Conservation (phyloP, 164 flowering plant species). For the Tetrastigma voinierianum region DNA sequence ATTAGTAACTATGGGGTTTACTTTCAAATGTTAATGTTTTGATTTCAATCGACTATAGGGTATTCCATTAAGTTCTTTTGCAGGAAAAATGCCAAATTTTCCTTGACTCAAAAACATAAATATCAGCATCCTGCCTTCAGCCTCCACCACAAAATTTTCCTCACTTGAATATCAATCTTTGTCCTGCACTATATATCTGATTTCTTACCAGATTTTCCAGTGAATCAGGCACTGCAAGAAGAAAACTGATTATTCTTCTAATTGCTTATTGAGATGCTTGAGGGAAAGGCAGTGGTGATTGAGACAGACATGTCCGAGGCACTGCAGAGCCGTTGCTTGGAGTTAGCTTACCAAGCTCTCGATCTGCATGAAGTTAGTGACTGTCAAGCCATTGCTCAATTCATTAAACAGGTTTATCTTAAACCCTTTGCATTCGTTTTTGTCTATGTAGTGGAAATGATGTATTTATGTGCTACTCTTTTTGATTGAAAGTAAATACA, state of each 20-base stretch:
- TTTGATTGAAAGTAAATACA: too few relatives aligned
- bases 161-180: not conserved
- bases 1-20: not conserved
- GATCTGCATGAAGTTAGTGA: slow-evolving; percentile 40
- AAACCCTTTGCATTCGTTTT: too few relatives aligned
- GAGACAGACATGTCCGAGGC: slow-evolving; percentile 37
- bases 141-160: slow-evolving; percentile 13
- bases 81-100: not conserved
- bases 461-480: too few relatives aligned
- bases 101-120: not conserved
- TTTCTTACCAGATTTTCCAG: not conserved
- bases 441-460: too few relatives aligned
- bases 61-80: too few relatives aligned
- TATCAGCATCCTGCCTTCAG: not conserved
- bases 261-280: slow-evolving; percentile 21
- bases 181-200: not conserved
- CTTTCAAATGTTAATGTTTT: slow-evolving; percentile 1
- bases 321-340: slow-evolving; percentile 36
- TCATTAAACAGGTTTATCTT: slow-evolving; percentile 35
- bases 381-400: slow-evolving; percentile 34
- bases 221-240: not conserved
- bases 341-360: slow-evolving; percentile 43
- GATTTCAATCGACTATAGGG: not conserved
- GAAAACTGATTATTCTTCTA: not conserved
- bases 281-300: slow-evolving; percentile 38